phyloP scores from a whole-genome alignment of 176 grass and related monocot genomes.

The Hordeum vulgare region DNA sequence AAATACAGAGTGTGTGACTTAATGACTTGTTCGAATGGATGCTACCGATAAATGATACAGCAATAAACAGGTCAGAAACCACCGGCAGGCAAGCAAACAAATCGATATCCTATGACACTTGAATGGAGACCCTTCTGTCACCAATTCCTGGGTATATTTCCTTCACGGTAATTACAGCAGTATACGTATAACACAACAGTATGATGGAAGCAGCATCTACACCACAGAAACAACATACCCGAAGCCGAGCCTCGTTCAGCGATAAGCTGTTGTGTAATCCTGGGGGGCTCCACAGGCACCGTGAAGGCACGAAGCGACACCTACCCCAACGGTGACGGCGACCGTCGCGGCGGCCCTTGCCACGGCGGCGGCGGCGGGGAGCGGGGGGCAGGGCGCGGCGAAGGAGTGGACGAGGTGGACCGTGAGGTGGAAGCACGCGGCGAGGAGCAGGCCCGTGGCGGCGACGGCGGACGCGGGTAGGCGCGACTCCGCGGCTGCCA shows the following conservation, averaged over 20 bases:
- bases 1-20: no score
- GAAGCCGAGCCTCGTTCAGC: background rate
- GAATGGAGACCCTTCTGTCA: background rate
- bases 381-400: background rate
- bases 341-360: background rate
- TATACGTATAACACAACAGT: background rate
- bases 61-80: background rate
- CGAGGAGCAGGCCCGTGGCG: background rate
- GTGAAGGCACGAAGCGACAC: background rate
- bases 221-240: constrained; percentile 3
- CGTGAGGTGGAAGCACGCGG: background rate
- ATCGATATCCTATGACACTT: background rate
- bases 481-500: background rate
- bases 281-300: background rate
- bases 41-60: no score
- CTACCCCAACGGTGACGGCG: background rate
- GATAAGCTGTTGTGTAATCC: background rate
- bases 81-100: background rate
- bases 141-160: background rate
- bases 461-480: background rate
- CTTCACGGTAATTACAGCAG: background rate
- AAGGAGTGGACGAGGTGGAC: background rate
- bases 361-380: background rate
- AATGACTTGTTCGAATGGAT: no score
- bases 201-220: background rate